Conservation (phyloP, 2,329 filamentous ascomycete genomes). For the Xylaria polymorpha region DNA sequence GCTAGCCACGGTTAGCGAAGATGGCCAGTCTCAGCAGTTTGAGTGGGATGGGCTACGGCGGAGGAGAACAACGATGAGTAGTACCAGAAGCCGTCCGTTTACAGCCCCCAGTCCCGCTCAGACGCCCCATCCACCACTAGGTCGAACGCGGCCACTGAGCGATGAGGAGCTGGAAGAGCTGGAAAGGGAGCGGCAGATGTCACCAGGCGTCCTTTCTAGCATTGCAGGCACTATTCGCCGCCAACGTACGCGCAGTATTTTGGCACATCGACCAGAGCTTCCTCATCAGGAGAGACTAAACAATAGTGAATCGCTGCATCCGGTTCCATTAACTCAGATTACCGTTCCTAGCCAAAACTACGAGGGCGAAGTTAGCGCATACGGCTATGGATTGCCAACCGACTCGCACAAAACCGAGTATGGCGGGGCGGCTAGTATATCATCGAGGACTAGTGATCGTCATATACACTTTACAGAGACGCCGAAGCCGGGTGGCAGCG, state of each 20-base stretch:
- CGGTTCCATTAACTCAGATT: conserved; percentile 72
- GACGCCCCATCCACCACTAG: conserved; percentile 77
- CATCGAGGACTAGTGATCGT: conserved; percentile 53
- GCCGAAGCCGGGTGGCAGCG: conserved; percentile 56
- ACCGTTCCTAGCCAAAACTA: conserved; percentile 61
- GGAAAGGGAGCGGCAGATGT: conserved; percentile 60
- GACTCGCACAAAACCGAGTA: conserved; percentile 61
- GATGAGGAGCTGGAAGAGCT: conserved; percentile 71
- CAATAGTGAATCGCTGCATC: conserved; percentile 60
- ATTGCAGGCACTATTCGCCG: conserved; percentile 69
- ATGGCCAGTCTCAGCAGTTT: conserved; percentile 70
- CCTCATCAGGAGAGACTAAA: conserved; percentile 52
- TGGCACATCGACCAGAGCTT: conserved; percentile 57
- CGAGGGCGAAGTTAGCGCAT: conserved; percentile 56
- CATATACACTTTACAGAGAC: conserved; percentile 61
- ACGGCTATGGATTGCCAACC: conserved; percentile 62
- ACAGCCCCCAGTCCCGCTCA: conserved; percentile 51
- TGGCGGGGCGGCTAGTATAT: conserved; percentile 61
- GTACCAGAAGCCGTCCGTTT: conserved; percentile 53
- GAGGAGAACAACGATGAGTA: conserved; percentile 68
- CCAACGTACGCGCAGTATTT: conserved; percentile 56
- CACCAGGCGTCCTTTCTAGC: conserved; percentile 63
- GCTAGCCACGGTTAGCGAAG: conserved; percentile 80
- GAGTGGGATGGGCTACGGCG: conserved; percentile 94
- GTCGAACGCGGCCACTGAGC: conserved; percentile 85